Evolutionary conservation across 2,329 filamentous ascomycete species (phyloP).

Genomic region (Talaromyces sp.): DNA sequence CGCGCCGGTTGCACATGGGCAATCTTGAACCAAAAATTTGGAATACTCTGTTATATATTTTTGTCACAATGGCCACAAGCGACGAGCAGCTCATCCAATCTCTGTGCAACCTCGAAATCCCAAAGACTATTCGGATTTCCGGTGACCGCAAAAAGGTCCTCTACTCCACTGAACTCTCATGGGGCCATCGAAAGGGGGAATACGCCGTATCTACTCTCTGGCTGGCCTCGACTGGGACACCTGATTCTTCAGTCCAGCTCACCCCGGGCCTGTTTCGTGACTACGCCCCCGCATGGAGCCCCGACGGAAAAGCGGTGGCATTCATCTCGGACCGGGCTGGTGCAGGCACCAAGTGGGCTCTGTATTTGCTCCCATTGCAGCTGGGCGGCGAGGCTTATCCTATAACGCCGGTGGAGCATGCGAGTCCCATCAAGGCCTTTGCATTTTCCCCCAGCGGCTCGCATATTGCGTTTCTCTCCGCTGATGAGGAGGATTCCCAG

Average conservation of each 20-base stretch:
- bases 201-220: constrained; percentile 6
- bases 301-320: constrained; percentile 12
- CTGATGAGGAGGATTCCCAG: constrained; percentile 4
- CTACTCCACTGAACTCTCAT: constrained; percentile 1
- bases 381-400: constrained; percentile 5
- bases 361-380: constrained; percentile 7
- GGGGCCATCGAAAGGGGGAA: constrained; percentile 1
- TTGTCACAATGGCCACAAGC: not conserved
- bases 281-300: constrained; percentile 12
- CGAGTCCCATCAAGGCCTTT: constrained; percentile 6
- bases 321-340: constrained; percentile 12
- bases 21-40: not conserved
- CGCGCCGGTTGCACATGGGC: not conserved
- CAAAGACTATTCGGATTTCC: constrained; percentile 1
- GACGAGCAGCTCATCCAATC: constrained; percentile 1
- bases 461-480: constrained; percentile 9
- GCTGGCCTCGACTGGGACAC: constrained; percentile 8
- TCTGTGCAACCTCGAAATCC: constrained; percentile 1
- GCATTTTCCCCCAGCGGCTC: constrained; percentile 7
- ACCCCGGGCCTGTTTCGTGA: constrained; percentile 12
- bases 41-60: not conserved
- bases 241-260: constrained; percentile 9
- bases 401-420: constrained; percentile 7
- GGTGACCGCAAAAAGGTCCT: not conserved
- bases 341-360: constrained; percentile 8